Evolutionary conservation across 2,329 filamentous ascomycete genomes (phyloP), one percentile per base, ranked within the genome.

Genomic region (Parascedosporium putredinis): DNA sequence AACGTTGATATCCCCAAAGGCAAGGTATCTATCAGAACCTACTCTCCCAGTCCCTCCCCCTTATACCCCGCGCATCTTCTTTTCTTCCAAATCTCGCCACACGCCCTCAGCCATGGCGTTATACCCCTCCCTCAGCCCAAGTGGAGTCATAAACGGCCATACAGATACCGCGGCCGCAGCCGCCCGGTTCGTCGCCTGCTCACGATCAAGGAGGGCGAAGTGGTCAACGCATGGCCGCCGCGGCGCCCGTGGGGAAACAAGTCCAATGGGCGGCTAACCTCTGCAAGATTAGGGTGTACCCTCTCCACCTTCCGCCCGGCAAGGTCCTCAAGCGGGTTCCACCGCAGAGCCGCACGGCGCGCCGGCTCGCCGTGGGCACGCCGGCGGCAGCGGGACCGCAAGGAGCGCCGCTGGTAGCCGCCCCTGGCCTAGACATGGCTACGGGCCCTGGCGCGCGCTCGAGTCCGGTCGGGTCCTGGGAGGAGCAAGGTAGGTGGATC

Each of bases 211-310:
- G 27, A 31, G 27, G 27, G 12, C 5, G 36, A 40, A 40, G 36
- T 9, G 4, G 36, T 8, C 18, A 2, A 12, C 36, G 10, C 36
- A 9, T 40, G n/a, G 10, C 18, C 36, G n/a, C 14, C 16, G n/a
- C 18, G 9, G 18, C 36, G n/a, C 36, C 9, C 36, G 18, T 8
- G 36, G 22, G 18, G 36, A 40, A 40, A 22, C 36, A 20, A 20
- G 36, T 40, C n/a, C 36, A n/a, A n/a, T 40, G 36, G 36, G 36
- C 36, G 36, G 36, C 36, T 40, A 40, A 40, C 36, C 36, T 40
- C 36, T 40, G 18, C 36, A 16, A 5, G 4, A 18, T 40, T 40
- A 18, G 36, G 36, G 36, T 18, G 22, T 40, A 40, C 36, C 36
- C 36, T 9, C 36, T 40, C 18, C n/a, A 40, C 36, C 36, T 40